Conservation (phyloP, 192 early-diverging fungal genomes). For the Lobosporangium transversale region DNA sequence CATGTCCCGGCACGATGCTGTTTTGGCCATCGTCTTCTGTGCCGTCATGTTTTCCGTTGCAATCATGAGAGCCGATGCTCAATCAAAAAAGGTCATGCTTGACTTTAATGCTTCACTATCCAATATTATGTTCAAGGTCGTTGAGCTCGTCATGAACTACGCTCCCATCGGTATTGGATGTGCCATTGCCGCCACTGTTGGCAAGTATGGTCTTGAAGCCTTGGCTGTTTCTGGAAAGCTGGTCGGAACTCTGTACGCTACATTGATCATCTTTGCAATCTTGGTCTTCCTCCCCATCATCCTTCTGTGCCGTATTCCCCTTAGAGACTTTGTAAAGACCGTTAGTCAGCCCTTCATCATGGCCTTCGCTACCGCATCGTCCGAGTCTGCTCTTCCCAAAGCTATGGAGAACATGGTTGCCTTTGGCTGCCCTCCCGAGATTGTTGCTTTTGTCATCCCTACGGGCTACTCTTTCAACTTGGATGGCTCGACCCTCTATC, state of each 20-base stretch:
- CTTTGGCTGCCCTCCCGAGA: constrained; percentile 72
- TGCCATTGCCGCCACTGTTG: constrained; percentile 68
- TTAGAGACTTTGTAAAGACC: constrained; percentile 61
- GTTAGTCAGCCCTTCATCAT: constrained; percentile 72
- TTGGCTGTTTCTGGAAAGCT: constrained; percentile 71
- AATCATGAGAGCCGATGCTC: constrained; percentile 55
- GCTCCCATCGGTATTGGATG: constrained; percentile 76
- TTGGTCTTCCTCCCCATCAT: constrained; percentile 67
- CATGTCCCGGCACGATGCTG: constrained; percentile 40
- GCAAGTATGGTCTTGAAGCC: constrained; percentile 65
- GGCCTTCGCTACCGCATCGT: constrained; percentile 79
- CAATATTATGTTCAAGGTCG: constrained; percentile 73
- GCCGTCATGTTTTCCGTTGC: constrained; percentile 72
- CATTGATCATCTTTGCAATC: constrained; percentile 67
- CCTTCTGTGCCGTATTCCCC: constrained; percentile 63
- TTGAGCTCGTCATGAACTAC: constrained; percentile 68
- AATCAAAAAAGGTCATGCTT: constrained; percentile 61
- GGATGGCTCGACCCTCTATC: constrained; percentile 80
- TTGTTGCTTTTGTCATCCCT: constrained; percentile 75
- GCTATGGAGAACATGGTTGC: constrained; percentile 76
- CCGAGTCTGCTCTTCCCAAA: constrained; percentile 75
- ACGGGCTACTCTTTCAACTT: constrained; percentile 83
- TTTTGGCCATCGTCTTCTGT: constrained; percentile 71
- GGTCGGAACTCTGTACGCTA: constrained; percentile 69
- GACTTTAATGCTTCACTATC: constrained; percentile 65